A percentile compares a stretch with the other conserved stretches of the same genome.
These are phyloP conservation scores for Trichoderma asperelloides DNA, from an alignment of 495 filamentous ascomycete species.

Conservation along the genomic window DNA sequence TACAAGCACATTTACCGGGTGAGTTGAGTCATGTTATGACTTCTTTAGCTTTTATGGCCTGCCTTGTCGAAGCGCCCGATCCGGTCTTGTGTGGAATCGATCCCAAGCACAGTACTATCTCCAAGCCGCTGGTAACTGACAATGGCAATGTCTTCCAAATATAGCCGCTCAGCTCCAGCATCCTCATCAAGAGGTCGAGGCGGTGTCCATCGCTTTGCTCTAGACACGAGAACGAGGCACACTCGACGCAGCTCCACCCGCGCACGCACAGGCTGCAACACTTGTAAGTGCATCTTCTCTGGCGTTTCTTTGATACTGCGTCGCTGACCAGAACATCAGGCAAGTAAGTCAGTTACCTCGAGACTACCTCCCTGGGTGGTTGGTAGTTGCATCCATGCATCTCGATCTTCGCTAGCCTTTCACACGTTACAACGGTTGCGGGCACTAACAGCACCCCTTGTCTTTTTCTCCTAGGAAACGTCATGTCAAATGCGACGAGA, in stretches of 20 bases:
- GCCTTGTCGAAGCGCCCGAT: background rate
- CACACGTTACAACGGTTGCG: background rate
- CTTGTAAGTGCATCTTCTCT: background rate
- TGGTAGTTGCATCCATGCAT: background rate
- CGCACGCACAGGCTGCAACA: slow-evolving; percentile 6
- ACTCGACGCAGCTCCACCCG: slow-evolving; percentile 10
- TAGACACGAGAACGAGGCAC: slow-evolving; percentile 6
- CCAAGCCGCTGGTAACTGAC: background rate
- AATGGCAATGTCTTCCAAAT: background rate
- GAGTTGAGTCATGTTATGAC: background rate
- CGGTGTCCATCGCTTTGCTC: slow-evolving; percentile 6
- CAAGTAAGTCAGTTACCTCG: slow-evolving; percentile 6
- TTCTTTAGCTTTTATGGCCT: background rate
- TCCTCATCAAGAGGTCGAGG: background rate
- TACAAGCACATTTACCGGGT: background rate
- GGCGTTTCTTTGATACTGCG: background rate
- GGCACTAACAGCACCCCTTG: background rate
- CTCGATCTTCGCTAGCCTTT: background rate
- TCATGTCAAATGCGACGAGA: slow-evolving; percentile 47
- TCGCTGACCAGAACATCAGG: background rate
- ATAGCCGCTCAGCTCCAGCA: background rate
- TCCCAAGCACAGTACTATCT: too few species aligned
- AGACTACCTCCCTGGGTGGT: background rate
- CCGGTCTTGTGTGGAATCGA: background rate
- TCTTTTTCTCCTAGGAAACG: slow-evolving; percentile 20